A percentile compares a stretch with the other conserved stretches of the same genome.
Conservation (phyloP, 164 flowering plant genomes). For the Umbilicus rupestris region DNA sequence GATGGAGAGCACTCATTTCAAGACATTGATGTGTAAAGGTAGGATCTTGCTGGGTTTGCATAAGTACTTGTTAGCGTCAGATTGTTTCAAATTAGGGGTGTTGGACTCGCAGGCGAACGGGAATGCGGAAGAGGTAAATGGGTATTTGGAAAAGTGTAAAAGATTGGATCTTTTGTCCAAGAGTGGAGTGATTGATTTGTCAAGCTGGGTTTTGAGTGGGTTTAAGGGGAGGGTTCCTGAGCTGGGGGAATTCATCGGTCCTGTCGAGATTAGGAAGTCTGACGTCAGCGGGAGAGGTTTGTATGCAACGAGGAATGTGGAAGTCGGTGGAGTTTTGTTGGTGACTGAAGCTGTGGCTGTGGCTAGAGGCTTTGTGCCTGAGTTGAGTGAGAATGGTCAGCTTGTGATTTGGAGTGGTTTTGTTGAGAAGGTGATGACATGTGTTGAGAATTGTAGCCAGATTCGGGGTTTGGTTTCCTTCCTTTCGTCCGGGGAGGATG, state of each 20-base stretch:
- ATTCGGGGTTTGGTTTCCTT: conserved; percentile 28
- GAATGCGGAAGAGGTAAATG: conserved; percentile 35
- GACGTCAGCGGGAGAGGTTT: conserved; percentile 65
- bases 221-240: conserved; percentile 56
- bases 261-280: conserved; percentile 52
- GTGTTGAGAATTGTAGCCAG: conserved; percentile 29
- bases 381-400: conserved; percentile 36
- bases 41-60: conserved; percentile 51
- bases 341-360: conserved; percentile 67
- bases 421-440: conserved; percentile 40
- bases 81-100: conserved; percentile 48
- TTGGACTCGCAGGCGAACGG: conserved; percentile 34
- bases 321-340: conserved; percentile 54
- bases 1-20: conserved; percentile 62
- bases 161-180: conserved; percentile 57
- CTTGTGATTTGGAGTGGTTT: conserved; percentile 92
- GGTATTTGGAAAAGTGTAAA: conserved; percentile 54
- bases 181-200: conserved; percentile 67
- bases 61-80: conserved; percentile 42
- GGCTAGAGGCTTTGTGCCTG: conserved; percentile 66
- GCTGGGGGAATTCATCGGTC: conserved; percentile 61
- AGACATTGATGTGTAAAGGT: conserved; percentile 75
- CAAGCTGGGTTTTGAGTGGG: conserved; percentile 64
- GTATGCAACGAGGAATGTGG: conserved; percentile 53
- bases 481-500: conserved; percentile 55